Evolutionary conservation across 1,139 yeast genomes (phyloP).

Genomic region (Geotrichum macrosporum): DNA sequence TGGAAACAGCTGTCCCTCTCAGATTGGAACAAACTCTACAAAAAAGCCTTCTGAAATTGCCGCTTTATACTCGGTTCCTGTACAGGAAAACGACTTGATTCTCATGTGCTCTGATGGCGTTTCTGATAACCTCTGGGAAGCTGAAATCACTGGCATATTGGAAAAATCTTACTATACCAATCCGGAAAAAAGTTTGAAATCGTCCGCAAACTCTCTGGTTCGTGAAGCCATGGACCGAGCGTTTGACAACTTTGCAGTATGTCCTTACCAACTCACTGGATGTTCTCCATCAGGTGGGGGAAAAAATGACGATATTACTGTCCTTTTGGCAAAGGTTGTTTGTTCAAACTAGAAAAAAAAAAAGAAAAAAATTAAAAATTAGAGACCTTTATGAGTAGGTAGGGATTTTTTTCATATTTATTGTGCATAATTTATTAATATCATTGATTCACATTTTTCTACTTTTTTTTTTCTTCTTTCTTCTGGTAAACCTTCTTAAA

Average conservation of each 20-base stretch:
- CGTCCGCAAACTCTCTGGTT: constrained; percentile 21
- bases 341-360: no score
- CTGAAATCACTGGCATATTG: constrained; percentile 59
- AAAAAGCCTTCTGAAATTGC: constrained; percentile 1
- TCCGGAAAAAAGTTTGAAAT: constrained; percentile 27
- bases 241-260: constrained; percentile 25
- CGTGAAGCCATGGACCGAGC: constrained; percentile 23
- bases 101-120: constrained; percentile 92
- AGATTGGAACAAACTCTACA: constrained; percentile 19
- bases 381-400: no score
- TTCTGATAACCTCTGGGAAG: constrained; percentile 73
- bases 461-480: background rate
- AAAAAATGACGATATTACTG: constrained; percentile 26
- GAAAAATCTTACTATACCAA: constrained; percentile 32
- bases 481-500: constrained; percentile 8
- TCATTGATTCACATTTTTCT: background rate
- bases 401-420: background rate
- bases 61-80: constrained; percentile 3
- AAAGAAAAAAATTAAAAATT: no score
- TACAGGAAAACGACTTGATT: constrained; percentile 61
- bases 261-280: constrained; percentile 23
- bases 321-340: constrained; percentile 19
- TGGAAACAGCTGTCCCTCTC: constrained; percentile 15
- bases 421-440: background rate
- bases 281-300: constrained; percentile 23